A percentile compares a stretch with the other conserved stretches of the same genome.
These are phyloP conservation scores for Dendrocalamus sinicus DNA, from an alignment of 176 grass and related monocot genomes.

Conservation along the genomic window DNA sequence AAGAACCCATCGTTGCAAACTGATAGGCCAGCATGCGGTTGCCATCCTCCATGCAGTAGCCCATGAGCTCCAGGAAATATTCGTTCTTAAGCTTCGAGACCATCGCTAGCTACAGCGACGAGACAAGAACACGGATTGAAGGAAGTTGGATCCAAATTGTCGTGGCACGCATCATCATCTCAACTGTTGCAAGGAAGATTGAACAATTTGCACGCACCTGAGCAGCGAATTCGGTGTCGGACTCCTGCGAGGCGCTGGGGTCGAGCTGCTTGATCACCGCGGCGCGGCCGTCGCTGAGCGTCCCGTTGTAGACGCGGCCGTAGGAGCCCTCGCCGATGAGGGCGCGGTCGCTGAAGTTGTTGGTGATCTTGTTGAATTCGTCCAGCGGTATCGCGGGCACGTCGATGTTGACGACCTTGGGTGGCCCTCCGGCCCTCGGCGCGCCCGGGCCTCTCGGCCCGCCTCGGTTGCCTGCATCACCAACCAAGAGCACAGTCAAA, in stretches of 20 bases:
- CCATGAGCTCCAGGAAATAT: slow-evolving; percentile 67
- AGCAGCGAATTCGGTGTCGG: slow-evolving; percentile 71
- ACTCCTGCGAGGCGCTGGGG: slow-evolving; percentile 67
- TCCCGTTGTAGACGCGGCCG: slow-evolving; percentile 78
- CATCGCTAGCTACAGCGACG: slow-evolving; percentile 61
- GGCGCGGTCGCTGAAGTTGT: slow-evolving; percentile 68
- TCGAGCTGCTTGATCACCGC: slow-evolving; percentile 87
- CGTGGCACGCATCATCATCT: not conserved
- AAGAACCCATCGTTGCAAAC: slow-evolving; percentile 71
- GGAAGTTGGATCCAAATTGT: not conserved
- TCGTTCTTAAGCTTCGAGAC: slow-evolving; percentile 88
- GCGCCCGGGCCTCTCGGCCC: slow-evolving; percentile 63
- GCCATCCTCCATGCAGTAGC: slow-evolving; percentile 72
- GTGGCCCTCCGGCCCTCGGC: slow-evolving; percentile 52
- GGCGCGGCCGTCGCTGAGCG: slow-evolving; percentile 60
- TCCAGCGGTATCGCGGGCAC: slow-evolving; percentile 63
- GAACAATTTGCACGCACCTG: slow-evolving; percentile 42
- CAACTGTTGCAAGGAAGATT: not conserved
- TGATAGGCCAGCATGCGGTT: slow-evolving; percentile 71
- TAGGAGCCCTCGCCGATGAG: slow-evolving; percentile 85
- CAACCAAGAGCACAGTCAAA: not conserved
- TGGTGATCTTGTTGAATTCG: slow-evolving; percentile 70
- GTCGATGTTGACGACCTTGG: slow-evolving; percentile 73
- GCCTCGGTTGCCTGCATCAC: slow-evolving; percentile 60
- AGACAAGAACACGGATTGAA: not conserved